phyloP scores from a whole-genome alignment of 139 green algal genomes.

The Ettlia oleoabundans region DNA sequence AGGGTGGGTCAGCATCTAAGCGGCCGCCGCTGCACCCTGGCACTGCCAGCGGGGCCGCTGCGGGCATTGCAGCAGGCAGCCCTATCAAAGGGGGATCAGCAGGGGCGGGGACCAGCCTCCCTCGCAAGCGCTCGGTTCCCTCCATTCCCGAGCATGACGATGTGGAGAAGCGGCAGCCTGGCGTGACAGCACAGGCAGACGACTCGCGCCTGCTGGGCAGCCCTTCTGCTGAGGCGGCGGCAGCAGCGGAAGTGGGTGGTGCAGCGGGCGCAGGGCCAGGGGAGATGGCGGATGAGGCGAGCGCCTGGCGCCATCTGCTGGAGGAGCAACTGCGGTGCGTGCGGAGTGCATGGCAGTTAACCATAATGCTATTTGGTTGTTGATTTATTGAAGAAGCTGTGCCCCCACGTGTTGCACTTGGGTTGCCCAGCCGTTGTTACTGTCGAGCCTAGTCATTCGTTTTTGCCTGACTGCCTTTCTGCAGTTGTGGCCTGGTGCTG shows the following conservation, averaged over 20 bases:
- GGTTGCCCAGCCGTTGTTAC: not conserved
- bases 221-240: conserved; percentile 3
- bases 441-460: not conserved
- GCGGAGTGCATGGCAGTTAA: no score
- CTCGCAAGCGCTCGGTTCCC: conserved; percentile 32
- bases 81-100: not conserved
- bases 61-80: no score
- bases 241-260: not conserved
- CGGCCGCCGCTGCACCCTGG: conserved; percentile 9
- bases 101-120: conserved; percentile 3
- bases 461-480: not conserved
- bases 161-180: conserved; percentile 29
- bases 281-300: not conserved
- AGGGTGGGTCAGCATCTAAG: not conserved
- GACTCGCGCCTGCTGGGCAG: conserved; percentile 25
- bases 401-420: no score
- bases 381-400: no score
- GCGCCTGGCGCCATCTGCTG: conserved; percentile 7
- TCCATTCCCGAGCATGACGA: not conserved
- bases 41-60: not conserved
- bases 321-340: conserved; percentile 47
- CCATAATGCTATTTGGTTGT: no score
- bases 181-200: conserved; percentile 33
- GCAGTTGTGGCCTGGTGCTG: conserved; percentile 49
- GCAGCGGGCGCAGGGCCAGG: not conserved